These are phyloP conservation scores for Lactifluus subvellereus DNA, from an alignment of 768 basidiomycete genomes.

Conservation along the genomic window DNA sequence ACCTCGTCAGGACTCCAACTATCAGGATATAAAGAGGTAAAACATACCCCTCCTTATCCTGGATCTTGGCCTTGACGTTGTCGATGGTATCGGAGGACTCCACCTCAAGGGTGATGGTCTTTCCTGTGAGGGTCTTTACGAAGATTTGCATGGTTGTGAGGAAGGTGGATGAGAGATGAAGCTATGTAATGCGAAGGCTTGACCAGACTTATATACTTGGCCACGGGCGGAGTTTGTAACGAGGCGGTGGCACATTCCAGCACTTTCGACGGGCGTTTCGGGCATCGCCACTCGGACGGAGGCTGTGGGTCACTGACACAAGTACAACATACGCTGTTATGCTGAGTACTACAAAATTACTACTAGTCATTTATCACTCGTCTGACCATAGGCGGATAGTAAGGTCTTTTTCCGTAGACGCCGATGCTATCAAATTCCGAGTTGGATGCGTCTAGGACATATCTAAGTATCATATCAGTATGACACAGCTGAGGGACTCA, in stretches of 20 bases:
- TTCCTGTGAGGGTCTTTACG: constrained; percentile 59
- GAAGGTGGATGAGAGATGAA: background rate
- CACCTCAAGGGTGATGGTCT: constrained; percentile 73
- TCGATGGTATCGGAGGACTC: constrained; percentile 68
- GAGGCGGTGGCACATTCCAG: background rate
- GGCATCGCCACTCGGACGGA: no score
- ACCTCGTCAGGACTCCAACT: background rate
- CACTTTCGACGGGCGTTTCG: background rate
- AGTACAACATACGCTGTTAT: background rate
- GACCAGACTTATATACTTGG: background rate
- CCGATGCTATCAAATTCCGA: constrained; percentile 72
- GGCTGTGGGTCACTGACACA: background rate
- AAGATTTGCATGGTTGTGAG: constrained; percentile 43
- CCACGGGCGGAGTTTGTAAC: constrained; percentile 15
- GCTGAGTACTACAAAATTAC: no score
- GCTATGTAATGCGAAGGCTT: background rate
- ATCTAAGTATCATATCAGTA: constrained; percentile 10
- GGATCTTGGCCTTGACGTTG: constrained; percentile 76
- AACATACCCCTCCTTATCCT: constrained; percentile 78
- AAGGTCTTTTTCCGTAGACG: constrained; percentile 85
- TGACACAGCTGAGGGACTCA: constrained; percentile 15
- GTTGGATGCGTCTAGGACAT: constrained; percentile 65
- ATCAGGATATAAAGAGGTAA: no score
- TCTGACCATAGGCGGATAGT: constrained; percentile 62
- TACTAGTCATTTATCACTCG: background rate